Percentiles rank a stretch among this genome's conserved stretches.
Evolutionary conservation across 1,139 yeast genomes (phyloP).

Genomic region (Debaryomycetaceae sp.): DNA sequence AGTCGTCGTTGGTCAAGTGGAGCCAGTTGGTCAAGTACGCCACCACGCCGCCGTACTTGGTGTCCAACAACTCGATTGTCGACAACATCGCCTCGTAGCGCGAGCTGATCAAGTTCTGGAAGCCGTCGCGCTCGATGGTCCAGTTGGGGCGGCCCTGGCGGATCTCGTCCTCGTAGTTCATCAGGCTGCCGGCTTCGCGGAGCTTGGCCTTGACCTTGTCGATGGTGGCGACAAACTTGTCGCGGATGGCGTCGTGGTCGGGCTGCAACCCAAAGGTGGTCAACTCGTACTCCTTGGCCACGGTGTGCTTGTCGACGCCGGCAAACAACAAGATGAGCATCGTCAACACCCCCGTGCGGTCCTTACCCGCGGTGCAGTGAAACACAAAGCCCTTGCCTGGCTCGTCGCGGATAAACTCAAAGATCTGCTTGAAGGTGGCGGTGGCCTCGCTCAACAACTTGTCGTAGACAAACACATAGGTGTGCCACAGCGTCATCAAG

Average conservation of each 20-base stretch:
- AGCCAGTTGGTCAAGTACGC: constrained; percentile 45
- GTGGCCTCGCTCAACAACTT: constrained; percentile 52
- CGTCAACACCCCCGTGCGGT: constrained; percentile 73
- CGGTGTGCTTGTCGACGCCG: constrained; percentile 62
- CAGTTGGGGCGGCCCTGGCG: constrained; percentile 36
- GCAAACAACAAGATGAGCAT: constrained; percentile 61
- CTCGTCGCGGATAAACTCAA: constrained; percentile 51
- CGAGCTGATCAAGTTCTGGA: constrained; percentile 58
- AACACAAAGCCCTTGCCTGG: constrained; percentile 42
- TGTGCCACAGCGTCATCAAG: constrained; percentile 57
- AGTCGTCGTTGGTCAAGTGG: constrained; percentile 45
- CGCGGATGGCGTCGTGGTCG: constrained; percentile 36
- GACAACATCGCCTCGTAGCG: constrained; percentile 71
- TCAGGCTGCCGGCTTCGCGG: constrained; percentile 14
- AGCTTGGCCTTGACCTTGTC: constrained; percentile 25
- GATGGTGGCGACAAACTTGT: constrained; percentile 29
- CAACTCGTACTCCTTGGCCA: constrained; percentile 71
- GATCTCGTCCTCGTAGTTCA: constrained; percentile 26
- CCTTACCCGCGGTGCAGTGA: constrained; percentile 88
- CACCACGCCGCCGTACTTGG: constrained; percentile 54
- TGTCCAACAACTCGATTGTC: constrained; percentile 47
- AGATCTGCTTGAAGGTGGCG: constrained; percentile 41
- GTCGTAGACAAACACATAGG: constrained; percentile 61
- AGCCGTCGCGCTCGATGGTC: constrained; percentile 44
- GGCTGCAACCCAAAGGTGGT: constrained; percentile 63